Base-by-base conservation (phyloP, 805 yeast genomes). In the Yarrowia yakushimensis region DNA sequence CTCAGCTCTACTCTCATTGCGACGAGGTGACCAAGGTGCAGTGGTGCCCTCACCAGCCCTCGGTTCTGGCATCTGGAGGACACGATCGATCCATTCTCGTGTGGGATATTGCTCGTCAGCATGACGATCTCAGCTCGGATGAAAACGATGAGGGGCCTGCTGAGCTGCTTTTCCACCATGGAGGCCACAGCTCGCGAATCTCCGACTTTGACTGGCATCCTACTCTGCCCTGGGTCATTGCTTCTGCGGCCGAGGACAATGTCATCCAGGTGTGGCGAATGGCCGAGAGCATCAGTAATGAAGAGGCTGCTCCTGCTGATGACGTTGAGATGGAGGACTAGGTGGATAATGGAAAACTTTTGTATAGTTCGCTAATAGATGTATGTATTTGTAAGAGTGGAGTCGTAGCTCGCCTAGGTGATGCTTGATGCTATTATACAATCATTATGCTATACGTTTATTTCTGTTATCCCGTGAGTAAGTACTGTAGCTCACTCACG, bases 201-300 rank as follows among this genome's bases (percentile, higher is more conserved):
- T 79, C 84, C 63, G 93, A 86, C 66, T 76, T 86, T 52, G 84
- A 81, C 63, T 82, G 92, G 81, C 86, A 87, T 69, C 88, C 90
- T 1, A 72, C 70, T 10, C 73, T 86, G 52, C 78, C 79, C 25
- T 81, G 85, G 74, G 78, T 88, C 1, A 72, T 84, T 33, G 85
- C 86, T 8, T 82, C 88, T 62, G 85, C 85, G 60, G 90, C 88
- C 1, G 94, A 87, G 69, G 97, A 90, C 71, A 82, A 81, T 46
- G 78, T 89, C 64, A 75, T 88, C 34, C 92, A 88, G 70, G 78
- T 90, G 7, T 90, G 94, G 94, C 85, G 81, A 69, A 85, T 88
- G 11, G 81, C 86, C 64, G 71, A 80, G 20, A 76, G 78, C 18
- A 73, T 74, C 69, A 67, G 74, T n/a, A 39, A 41, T 23, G 48